Evolutionary conservation across 352 stramenopile species (phyloP), one percentile per base, ranked within the genome.

Genomic region (Blastocystis sp.): DNA sequence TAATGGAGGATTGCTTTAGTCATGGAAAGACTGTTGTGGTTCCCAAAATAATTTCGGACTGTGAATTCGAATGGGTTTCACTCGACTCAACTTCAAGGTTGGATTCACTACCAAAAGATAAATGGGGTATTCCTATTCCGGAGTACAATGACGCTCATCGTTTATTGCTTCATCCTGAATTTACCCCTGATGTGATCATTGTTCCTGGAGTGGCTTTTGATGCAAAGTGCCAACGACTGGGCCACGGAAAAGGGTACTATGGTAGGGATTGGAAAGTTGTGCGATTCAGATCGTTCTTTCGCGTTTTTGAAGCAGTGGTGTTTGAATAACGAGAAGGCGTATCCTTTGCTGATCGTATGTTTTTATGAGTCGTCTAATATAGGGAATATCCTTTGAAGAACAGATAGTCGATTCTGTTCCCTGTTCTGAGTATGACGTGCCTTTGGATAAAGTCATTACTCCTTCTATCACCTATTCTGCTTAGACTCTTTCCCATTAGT

Each of bases 131-230:
- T 18, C 78, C 78, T 18, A 89, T 89, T 24, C 78, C 78, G 20
- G 41, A 24, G 11, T 65, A 55, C 26, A 34, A 89, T 37, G 78
- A 89, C 24, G 55, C 13, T 3, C 24, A 64, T 24, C 63, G 66
- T 20, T 64, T 89, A 54, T 7, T 76, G 24, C 26, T 76, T 55
- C 78, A 89, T 56, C 78, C 78, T 13, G 78, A 89, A 78, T 65
- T n/a, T 11, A 78, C 63, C 50, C 78, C 66, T 18, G 78, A 89
- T 43, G 39, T 89, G 45, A 89, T 89, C 30, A 89, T 89, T 47
- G 78, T 89, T 89, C 78, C 78, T 37, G 78, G 78, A 43, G 78
- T 89, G 13, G 78, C 78, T 3, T 89, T 89, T 89, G 78, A 89
- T 89, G 9, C 54, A 39, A 7, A 78, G 3, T 89, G 78, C 45